Evolutionary conservation across 148 eudicot species (phyloP).

Genomic region (Vaccinium corymbosum): DNA sequence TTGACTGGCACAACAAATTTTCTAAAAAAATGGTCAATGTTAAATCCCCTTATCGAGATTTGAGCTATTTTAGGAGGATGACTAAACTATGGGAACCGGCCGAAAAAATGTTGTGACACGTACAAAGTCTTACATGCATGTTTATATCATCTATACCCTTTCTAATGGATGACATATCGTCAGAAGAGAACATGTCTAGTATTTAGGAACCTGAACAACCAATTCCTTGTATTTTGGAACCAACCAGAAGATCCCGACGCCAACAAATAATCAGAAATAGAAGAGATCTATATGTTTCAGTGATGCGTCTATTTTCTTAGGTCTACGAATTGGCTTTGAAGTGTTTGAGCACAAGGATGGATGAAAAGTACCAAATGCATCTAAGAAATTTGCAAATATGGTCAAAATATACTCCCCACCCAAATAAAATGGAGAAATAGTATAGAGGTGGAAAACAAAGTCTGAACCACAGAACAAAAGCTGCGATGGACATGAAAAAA

Average conservation of each 20-base stretch:
- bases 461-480: not conserved
- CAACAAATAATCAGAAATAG: not conserved
- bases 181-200: not conserved
- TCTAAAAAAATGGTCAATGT: not conserved
- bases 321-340: not conserved
- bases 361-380: not conserved
- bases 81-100: not conserved
- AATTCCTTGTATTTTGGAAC: not conserved
- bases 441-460: not conserved
- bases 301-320: not conserved
- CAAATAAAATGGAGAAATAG: not conserved
- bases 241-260: not conserved
- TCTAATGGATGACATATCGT: not conserved
- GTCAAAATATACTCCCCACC: not conserved
- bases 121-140: not conserved
- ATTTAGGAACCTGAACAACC: not conserved
- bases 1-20: too few species aligned
- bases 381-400: not conserved
- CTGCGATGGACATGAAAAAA: not conserved
- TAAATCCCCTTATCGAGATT: not conserved
- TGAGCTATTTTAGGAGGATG: not conserved
- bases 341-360: not conserved
- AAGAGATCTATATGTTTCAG: not conserved
- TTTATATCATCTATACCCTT: too few species aligned
- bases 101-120: not conserved